phyloP scores from a whole-genome alignment of 169 alveolate genomes.

The Plasmodium adleri region DNA sequence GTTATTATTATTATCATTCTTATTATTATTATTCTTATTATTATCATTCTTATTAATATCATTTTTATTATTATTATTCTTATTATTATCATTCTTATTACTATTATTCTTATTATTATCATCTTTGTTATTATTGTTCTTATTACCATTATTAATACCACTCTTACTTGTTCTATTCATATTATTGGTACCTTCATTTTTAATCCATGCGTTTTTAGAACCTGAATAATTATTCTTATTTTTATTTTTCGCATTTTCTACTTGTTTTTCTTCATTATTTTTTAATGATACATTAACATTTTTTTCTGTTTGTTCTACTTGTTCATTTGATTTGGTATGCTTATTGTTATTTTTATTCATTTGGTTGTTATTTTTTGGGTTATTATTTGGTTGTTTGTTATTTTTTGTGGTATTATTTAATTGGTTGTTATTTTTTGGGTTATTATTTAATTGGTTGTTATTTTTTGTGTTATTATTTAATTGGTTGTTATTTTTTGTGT shows the following conservation, averaged over 20 bases:
- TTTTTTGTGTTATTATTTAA: too few relatives aligned
- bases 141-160: not conserved
- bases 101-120: not conserved
- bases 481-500: too few relatives aligned
- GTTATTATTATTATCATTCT: too few relatives aligned
- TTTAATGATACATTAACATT: not conserved
- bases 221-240: not conserved
- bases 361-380: too few relatives aligned
- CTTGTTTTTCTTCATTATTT: conserved; percentile 3
- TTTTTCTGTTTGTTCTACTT: not conserved
- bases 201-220: not conserved
- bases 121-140: not conserved
- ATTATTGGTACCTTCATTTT: not conserved
- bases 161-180: not conserved
- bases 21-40: not conserved
- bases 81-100: not conserved
- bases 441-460: too few relatives aligned
- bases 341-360: not conserved
- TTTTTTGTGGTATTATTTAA: too few relatives aligned
- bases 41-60: not conserved
- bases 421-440: too few relatives aligned
- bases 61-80: not conserved
- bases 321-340: not conserved
- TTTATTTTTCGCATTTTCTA: conserved; percentile 1
- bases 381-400: too few relatives aligned